Evolutionary conservation across 192 early-diverging fungal species (phyloP), one percentile per base, ranked within the genome.

Genomic region (Linnemannia exigua): DNA sequence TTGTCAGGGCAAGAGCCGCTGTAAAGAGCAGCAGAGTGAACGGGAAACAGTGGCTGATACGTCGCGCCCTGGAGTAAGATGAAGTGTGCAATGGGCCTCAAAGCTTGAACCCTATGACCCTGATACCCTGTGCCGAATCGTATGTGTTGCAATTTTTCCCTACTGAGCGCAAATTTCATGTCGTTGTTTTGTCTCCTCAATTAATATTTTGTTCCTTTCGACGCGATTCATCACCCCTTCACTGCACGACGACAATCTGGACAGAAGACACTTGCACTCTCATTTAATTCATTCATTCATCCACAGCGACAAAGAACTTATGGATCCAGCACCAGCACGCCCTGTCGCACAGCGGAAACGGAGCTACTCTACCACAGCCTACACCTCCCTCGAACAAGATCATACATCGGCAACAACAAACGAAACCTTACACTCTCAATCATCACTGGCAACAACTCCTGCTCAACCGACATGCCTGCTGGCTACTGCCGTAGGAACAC

Each of bases 361-460:
- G 47, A 86, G 84, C 41, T 80, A 80, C 51, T 86, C 84, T 0
- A 86, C 74, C 4, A 86, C 84, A 1, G 84, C 84, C 25, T 86
- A 77, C 58, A 80, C 84, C 48, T 86, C 84, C 0, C 84, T 77
- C 11, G 84, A 86, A 38, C 77, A 86, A 37, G 78, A 86, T 14
- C 25, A 78, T 16, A 58, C 35, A 17, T 37, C 46, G 36, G 33
- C 41, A 73, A 47, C 58, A 79, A 37, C 68, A 54, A 67, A 36
- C 28, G 58, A 25, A 14, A 31, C 0, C 58, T 31, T 25, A 25
- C 52, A 54, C n/a, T 17, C 35, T 6, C 41, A 44, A 44, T 9
- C 4, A 47, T 25, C 12, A 71, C 19, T 4, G 48, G 71, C 33
- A 37, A 25, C 41, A 51, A 22, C 58, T 44, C 41, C 66, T 1